phyloP scores from a whole-genome alignment of 163 green algal species.

The Scenedesmus sp. region DNA sequence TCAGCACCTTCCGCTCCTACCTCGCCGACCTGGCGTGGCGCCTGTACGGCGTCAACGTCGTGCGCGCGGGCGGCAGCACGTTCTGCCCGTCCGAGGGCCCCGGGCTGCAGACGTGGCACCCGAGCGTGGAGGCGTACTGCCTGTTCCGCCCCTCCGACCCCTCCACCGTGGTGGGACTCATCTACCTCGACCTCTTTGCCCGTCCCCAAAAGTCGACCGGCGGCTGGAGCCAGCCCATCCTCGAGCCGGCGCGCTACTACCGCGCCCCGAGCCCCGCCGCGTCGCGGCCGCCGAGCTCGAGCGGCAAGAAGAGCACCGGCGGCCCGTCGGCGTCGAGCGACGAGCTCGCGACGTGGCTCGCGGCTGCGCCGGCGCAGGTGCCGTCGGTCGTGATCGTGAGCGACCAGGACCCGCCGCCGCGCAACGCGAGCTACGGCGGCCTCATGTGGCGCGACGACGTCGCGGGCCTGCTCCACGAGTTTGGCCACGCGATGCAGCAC shows the following conservation, averaged over 20 bases:
- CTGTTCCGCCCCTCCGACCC: background rate
- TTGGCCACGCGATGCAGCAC: background rate
- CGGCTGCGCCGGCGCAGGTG: background rate
- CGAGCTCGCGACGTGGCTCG: background rate
- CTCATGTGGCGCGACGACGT: background rate
- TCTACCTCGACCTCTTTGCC: slow-evolving; percentile 2
- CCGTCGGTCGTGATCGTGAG: background rate
- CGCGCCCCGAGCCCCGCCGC: background rate
- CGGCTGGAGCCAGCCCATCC: background rate
- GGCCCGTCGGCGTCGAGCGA: background rate
- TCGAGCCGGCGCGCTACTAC: background rate
- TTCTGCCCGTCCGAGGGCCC: too few species aligned
- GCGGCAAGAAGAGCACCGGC: too few species aligned
- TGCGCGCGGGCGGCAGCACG: too few species aligned
- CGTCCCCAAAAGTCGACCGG: background rate
- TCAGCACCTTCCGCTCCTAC: background rate
- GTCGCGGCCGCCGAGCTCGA: too few species aligned
- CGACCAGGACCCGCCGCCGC: too few species aligned
- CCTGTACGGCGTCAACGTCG: background rate
- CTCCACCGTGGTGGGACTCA: background rate
- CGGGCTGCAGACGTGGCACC: background rate
- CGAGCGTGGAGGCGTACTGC: background rate
- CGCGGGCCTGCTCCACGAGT: background rate
- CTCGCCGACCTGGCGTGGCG: background rate
- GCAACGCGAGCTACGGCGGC: background rate